phyloP scores from a whole-genome alignment of 2,329 filamentous ascomycete species.

The Fusarium protoensiforme region DNA sequence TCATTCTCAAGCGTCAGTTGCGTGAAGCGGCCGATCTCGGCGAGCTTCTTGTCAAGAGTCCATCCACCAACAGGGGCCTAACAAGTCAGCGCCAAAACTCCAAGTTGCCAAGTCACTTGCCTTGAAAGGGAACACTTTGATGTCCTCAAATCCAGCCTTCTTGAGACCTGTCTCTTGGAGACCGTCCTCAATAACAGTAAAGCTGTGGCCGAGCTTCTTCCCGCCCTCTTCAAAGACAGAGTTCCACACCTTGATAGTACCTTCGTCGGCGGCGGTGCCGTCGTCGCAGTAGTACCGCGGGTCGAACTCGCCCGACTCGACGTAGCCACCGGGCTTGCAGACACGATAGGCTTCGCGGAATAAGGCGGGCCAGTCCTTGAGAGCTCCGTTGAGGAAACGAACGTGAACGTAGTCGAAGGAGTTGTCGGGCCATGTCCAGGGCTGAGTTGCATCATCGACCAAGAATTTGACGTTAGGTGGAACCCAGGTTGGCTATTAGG shows the following conservation, averaged over 20 bases:
- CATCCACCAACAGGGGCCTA: slow-evolving; percentile 14
- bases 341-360: slow-evolving; percentile 3
- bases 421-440: neutral
- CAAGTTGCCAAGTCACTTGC: neutral
- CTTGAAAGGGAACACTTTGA: neutral
- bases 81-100: neutral
- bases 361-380: neutral
- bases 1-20: slow-evolving; percentile 17
- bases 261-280: neutral
- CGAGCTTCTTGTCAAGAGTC: slow-evolving; percentile 5
- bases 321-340: slow-evolving; percentile 14
- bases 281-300: slow-evolving; percentile 6
- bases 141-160: neutral
- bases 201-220: neutral
- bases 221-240: slow-evolving; percentile 3
- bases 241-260: slow-evolving; percentile 1
- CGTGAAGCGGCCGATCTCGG: slow-evolving; percentile 13
- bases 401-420: slow-evolving; percentile 5
- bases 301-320: slow-evolving; percentile 14
- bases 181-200: neutral
- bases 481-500: neutral
- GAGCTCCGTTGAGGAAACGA: neutral
- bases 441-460: slow-evolving; percentile 2
- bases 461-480: slow-evolving; percentile 1
- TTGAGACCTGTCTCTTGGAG: slow-evolving; percentile 1